Conservation (phyloP, 768 basidiomycete genomes). For the Mycena maculata region DNA sequence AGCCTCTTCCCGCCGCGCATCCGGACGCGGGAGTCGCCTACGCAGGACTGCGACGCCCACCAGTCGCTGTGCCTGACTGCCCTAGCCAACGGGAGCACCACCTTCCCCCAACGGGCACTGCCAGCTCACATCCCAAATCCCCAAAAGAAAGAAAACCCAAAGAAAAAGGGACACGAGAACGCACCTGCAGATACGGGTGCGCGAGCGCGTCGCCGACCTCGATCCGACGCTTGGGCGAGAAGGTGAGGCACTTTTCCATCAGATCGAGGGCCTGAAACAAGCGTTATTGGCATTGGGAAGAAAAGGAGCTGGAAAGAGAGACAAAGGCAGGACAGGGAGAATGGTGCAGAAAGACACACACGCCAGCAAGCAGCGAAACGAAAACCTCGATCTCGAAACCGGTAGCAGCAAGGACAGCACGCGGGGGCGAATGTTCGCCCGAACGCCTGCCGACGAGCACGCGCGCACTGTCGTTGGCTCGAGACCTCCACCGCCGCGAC, state of each 20-base stretch:
- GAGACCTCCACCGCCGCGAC: no score
- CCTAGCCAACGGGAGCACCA: background rate
- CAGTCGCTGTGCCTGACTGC: no score
- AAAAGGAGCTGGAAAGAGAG: no score
- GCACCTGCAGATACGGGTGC: constrained; percentile 85
- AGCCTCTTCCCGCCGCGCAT: no score
- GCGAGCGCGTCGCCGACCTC: constrained; percentile 88
- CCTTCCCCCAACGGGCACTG: no score
- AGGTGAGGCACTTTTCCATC: constrained; percentile 83
- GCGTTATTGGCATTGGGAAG: background rate
- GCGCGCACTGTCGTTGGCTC: no score
- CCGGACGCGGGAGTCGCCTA: no score
- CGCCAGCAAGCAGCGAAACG: background rate
- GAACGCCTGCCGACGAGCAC: no score
- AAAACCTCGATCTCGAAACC: no score
- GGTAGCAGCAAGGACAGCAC: no score
- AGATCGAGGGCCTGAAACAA: constrained; percentile 74
- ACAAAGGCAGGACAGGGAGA: background rate
- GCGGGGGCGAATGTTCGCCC: no score
- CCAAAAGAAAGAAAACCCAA: background rate
- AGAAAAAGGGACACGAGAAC: constrained; percentile 14
- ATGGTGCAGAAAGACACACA: background rate
- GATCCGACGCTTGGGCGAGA: constrained; percentile 88
- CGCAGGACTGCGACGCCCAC: no score
- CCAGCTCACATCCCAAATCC: background rate